Base-by-base conservation (phyloP, 768 basidiomycete genomes). In the Kwoniella botswanensis region DNA sequence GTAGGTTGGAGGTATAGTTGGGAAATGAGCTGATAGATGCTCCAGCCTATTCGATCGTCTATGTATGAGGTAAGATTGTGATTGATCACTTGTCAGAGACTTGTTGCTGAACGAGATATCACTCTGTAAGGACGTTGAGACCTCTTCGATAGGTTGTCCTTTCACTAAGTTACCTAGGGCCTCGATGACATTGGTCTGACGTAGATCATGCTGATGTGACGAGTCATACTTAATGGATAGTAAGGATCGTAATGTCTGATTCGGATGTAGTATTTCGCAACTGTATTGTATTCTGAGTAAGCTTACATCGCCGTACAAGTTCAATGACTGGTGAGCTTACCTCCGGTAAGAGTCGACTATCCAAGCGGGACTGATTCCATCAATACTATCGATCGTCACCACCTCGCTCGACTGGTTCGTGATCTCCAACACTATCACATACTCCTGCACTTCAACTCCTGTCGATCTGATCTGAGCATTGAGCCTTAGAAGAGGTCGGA, bases 1-100 rank as follows among this genome's bases (percentile, higher is more conserved):
- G 0, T 86, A 86, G 2, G 80, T 57, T 11, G 83, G 59, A 0
- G 91, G 87, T 43, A 96, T 89, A 64, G 91, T 86, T 4, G 84
- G 82, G 71, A 84, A 85, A 13, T 74, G 67, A 6, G 57, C 17
- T 0, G 53, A 15, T 15, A 85, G 74, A 17, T 72, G 63, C 2
- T 52, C 26, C 2, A 80, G 90, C 86, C 60, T 85, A 76, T 66
- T 79, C 78, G 35, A 84, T 70, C 69, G 87, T 70, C 75, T 55
- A 2, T 80, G 72, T 5, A 75, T 26, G 13, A 72, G 50, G 56
- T 68, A 75, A 4, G 65, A 66, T 22, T 12, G 55, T n/a, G 11
- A 18, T 22, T 67, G 50, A 29, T 26, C 53, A 12, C 12, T 43
- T 50, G 13, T 58, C 21, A 63, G 54, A 17, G 12, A 12, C 35